phyloP scores from a whole-genome alignment of 75 land plant genomes.

The Sequoia sempervirens region DNA sequence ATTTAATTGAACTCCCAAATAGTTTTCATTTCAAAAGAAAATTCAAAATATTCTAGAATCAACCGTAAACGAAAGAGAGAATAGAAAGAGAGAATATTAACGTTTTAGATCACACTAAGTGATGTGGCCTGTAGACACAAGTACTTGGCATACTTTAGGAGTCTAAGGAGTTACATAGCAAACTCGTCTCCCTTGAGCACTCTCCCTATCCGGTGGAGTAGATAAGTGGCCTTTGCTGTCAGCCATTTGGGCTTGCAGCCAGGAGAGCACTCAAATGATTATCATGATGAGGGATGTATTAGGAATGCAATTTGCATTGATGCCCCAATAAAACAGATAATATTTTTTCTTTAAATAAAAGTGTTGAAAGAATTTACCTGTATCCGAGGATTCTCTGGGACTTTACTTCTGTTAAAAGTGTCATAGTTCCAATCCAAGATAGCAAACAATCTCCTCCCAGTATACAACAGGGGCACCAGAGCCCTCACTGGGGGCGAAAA shows the following conservation, averaged over 20 bases:
- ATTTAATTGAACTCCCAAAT: no score
- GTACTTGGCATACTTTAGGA: no score
- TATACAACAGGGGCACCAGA: constrained; percentile 76
- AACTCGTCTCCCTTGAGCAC: not conserved
- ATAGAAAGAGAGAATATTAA: no score
- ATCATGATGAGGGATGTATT: not conserved
- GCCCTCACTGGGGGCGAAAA: constrained; percentile 89
- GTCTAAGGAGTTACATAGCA: no score
- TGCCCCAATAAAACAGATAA: not conserved
- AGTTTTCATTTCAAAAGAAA: no score
- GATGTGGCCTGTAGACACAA: not conserved
- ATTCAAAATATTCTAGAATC: no score
- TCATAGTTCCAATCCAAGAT: constrained; percentile 53
- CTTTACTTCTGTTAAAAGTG: constrained; percentile 30
- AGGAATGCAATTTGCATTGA: not conserved
- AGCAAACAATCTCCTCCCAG: constrained; percentile 62
- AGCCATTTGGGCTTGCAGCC: not conserved
- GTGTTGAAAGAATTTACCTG: constrained; percentile 22
- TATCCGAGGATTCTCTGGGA: constrained; percentile 29
- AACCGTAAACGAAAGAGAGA: no score
- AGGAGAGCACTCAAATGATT: not conserved
- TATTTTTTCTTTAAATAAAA: not conserved
- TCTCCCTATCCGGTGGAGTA: not conserved
- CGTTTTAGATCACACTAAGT: not conserved
- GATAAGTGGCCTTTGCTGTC: not conserved